These are phyloP conservation scores for Trichomonas vaginalis DNA, from an alignment of 208 protist genomes.

Conservation along the genomic window DNA sequence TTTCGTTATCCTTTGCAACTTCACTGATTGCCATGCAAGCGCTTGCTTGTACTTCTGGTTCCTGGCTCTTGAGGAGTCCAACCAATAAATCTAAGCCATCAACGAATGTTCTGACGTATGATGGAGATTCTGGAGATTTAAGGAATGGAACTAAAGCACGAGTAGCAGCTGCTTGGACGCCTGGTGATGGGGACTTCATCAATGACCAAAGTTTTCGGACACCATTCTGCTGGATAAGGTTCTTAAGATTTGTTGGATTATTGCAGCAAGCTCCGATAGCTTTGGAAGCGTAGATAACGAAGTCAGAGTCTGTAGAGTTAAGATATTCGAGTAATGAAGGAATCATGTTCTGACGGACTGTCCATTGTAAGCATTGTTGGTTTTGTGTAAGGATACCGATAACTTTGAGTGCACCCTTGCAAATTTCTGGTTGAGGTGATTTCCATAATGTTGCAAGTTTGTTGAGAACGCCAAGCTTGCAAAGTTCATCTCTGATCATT, in stretches of 20 bases:
- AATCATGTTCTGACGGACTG: not conserved
- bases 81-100: not conserved
- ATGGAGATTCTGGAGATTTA: not conserved
- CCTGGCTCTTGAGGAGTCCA: not conserved
- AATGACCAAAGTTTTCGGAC: not conserved
- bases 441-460: not conserved
- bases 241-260: not conserved
- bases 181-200: not conserved
- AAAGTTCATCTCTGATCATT: not conserved
- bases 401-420: not conserved
- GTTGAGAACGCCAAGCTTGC: not conserved
- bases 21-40: not conserved
- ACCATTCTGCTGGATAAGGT: not conserved
- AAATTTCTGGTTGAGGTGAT: not conserved
- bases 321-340: not conserved
- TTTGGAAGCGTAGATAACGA: not conserved
- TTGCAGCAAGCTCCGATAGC: not conserved
- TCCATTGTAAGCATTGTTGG: not conserved
- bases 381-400: not conserved
- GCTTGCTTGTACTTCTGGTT: not conserved
- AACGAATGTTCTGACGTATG: not conserved
- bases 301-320: not conserved
- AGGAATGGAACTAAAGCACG: constrained; percentile 8
- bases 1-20: not conserved
- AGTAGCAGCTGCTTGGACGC: not conserved